Percentiles rank a stretch among this genome's conserved stretches.
phyloP scores from a whole-genome alignment of 768 basidiomycete genomes.

The Melanogaster broomeanus region DNA sequence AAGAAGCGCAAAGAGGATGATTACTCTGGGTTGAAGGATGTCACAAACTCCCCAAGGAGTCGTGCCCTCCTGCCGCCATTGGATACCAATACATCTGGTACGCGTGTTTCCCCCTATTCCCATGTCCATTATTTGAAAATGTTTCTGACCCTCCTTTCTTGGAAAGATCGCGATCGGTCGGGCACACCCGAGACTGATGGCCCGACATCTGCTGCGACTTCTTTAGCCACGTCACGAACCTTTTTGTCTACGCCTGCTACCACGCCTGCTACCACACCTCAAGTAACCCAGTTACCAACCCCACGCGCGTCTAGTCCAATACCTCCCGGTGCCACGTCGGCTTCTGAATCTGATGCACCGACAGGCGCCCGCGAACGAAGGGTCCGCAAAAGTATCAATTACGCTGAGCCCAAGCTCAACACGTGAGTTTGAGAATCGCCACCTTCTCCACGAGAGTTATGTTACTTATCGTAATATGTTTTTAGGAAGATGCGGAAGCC shows the following conservation, averaged over 20 bases:
- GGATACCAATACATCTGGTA: conserved; percentile 40
- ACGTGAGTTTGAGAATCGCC: conserved; percentile 52
- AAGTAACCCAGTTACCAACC: conserved; percentile 44
- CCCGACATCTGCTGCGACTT: conserved; percentile 38
- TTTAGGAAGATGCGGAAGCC: conserved; percentile 89
- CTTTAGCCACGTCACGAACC: conserved; percentile 37
- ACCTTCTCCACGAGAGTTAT: background rate
- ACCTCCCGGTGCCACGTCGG: conserved; percentile 36
- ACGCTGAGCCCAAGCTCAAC: conserved; percentile 85
- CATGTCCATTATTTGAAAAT: background rate
- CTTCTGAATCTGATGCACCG: conserved; percentile 33
- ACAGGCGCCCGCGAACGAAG: conserved; percentile 50
- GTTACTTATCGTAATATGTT: conserved; percentile 7
- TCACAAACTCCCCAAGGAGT: conserved; percentile 56
- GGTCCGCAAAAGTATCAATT: conserved; percentile 79
- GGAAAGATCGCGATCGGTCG: conserved; percentile 38
- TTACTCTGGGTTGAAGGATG: conserved; percentile 52
- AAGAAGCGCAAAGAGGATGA: conserved; percentile 42
- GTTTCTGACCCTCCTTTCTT: conserved; percentile 15
- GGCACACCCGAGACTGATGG: conserved; percentile 37
- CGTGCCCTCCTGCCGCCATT: conserved; percentile 36
- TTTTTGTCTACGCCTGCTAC: conserved; percentile 45
- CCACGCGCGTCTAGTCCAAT: conserved; percentile 52
- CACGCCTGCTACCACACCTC: conserved; percentile 38
- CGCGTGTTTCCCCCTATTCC: conserved; percentile 9